Conservation (phyloP, 768 basidiomycete genomes). For the Amanita pseudoporphyria region DNA sequence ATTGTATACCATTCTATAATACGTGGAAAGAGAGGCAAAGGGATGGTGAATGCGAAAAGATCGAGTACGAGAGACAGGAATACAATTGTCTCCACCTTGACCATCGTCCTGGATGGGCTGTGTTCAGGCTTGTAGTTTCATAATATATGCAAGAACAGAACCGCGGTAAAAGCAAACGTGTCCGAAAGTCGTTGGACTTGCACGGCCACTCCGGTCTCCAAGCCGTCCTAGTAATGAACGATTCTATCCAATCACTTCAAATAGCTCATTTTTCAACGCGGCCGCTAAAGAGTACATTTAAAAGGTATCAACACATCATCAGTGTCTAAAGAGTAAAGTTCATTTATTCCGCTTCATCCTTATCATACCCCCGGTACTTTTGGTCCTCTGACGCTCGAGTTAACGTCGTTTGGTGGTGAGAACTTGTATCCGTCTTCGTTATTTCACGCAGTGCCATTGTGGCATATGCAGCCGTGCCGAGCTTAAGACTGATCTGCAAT, state of each 20-base stretch:
- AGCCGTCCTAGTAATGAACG: neutral
- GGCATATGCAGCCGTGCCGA: constrained; percentile 91
- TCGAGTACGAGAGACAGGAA: constrained; percentile 89
- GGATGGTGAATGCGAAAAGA: constrained; percentile 86
- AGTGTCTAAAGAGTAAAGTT: neutral
- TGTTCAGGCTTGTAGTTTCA: neutral
- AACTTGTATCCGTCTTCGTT: constrained; percentile 92
- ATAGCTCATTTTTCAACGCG: too few species aligned
- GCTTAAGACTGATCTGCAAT: constrained; percentile 73
- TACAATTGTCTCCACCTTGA: constrained; percentile 68
- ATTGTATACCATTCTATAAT: constrained; percentile 87
- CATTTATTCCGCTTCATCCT: constrained; percentile 19
- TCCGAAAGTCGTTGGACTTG: neutral
- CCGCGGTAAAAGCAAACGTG: constrained; percentile 1
- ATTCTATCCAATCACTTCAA: neutral
- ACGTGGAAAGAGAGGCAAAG: constrained; percentile 96
- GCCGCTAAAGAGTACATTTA: too few species aligned
- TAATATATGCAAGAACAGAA: neutral
- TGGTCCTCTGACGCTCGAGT: constrained; percentile 78
- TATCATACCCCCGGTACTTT: constrained; percentile 53
- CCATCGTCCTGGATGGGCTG: constrained; percentile 29
- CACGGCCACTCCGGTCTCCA: constrained; percentile 4
- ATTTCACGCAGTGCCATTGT: constrained; percentile 97
- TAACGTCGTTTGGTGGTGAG: constrained; percentile 77
- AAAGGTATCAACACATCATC: neutral